Base-by-base conservation (phyloP, 108 stramenopile genomes). In the Schizochytrium sp. region DNA sequence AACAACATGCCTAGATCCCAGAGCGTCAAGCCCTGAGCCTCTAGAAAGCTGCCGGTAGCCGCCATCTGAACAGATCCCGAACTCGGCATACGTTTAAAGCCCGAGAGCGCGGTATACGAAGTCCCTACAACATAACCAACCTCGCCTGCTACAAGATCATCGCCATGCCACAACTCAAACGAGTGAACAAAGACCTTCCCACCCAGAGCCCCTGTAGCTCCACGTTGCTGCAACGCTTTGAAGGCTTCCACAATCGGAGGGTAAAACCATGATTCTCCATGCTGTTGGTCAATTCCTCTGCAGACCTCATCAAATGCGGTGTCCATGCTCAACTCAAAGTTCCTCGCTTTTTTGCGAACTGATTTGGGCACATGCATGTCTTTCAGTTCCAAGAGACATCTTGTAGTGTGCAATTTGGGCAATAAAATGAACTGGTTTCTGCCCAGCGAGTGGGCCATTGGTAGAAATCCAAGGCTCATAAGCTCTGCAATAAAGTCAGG, bases 1-100 rank as follows among this genome's bases (percentile, higher is more conserved):
- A 95, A 91, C 56, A 94, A 92, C 96, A 95, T 95, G 38, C 96
- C 96, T 4, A 97, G 88, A 92, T 97, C 96, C 96, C 96, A 97
- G 72, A 95, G 50, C 4, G 88, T 87, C 88, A 95, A 95, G 19
- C 94, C 95, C 44, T 87, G 49, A 38, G 87, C 47, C 3, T 40
- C 87, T 19, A 97, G 90, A 41, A 95, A 61, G 53, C 91, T 92
- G 56, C 95, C 96, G 72, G 95, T 69, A 15, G 94, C 94, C 12
- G 91, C 92, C 69, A 95, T 61, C 88, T 97, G 97, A 8, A 96
- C 96, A 17, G 95, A 94, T 44, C 97, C 97, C 5, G 97, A 96
- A 41, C 89, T 91, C 88, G 95, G 93, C 76, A 93, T 89, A 0
- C 53, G 72, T 8, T 95, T 90, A 90, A 97, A 97, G 5, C 97